Base-by-base conservation (phyloP, 345 rosid species). In the Carallia pectinifolia region DNA sequence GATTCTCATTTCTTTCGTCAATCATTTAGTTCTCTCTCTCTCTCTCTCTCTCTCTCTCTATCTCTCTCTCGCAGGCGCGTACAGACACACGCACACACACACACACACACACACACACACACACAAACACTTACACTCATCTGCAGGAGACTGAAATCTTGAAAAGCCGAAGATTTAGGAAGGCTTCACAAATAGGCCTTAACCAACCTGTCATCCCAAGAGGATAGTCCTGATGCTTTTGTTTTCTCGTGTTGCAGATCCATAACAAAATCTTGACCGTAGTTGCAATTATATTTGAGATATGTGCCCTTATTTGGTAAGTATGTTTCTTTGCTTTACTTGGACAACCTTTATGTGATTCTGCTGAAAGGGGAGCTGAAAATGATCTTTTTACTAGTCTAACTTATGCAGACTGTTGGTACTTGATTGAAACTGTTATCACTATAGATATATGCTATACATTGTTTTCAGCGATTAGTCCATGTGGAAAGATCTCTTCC, bases 251-350 rank as follows among this genome's bases (percentile, higher is more conserved):
- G 6, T 6, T 83, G 84, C 96, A 94, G 99, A 83, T 92, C 62
- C 97, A 85, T 73, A 89, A 82, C 88, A 90, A 86, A 81, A 77
- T 95, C 69, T 78, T 92, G 62, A 95, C 97, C 1, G 6, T 90
- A 53, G 33, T 95, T 76, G 92, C 96, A 34, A 86, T 92, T 70
- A 59, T 95, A 74, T 84, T 90, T 40, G 99, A 95, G 90, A 85
- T 83, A 56, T 88, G 89, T 72, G 98, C 99, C 73, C 89, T 92
- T 68, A 56, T 88, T 65, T 92, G 98, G 99, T 95, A 73, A 79
- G 96, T 71, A 68, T 68, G 44, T 15, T 50, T 60, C 79, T 68
- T 27, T 13, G 60, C 60, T 30, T 27, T 13, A 55, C 60, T 55
- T 23, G 60, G 9, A 9, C 13, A 27, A 9, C 13, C 27, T 56